Percentiles rank a stretch among this genome's conserved stretches.
phyloP scores from a whole-genome alignment of 352 stramenopile genomes.

The Chrysophaeum taylorii region DNA sequence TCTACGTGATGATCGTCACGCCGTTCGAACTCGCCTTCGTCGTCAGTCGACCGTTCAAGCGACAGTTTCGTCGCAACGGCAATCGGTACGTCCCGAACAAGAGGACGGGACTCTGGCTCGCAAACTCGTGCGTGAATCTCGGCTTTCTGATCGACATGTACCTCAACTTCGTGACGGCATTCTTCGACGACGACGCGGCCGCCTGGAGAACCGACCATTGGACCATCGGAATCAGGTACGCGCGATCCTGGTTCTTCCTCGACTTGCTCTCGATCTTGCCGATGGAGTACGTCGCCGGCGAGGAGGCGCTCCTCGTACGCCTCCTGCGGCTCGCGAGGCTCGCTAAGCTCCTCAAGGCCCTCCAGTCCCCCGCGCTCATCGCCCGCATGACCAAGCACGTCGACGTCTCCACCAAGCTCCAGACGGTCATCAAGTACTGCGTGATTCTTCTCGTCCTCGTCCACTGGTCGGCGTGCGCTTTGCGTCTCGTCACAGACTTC shows the following conservation, averaged over 20 bases:
- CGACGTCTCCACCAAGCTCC: not conserved
- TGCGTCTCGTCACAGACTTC: not conserved
- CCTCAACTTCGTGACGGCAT: not conserved
- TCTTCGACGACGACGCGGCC: not conserved
- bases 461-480: not conserved
- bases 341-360: not conserved
- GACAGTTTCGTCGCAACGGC: not conserved
- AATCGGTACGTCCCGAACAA: not conserved
- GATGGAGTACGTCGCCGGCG: not conserved
- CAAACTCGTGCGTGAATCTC: not conserved
- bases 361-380: not conserved
- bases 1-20: conserved; percentile 7
- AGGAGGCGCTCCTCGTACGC: not conserved
- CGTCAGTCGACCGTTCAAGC: not conserved
- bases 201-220: not conserved
- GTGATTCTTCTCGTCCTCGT: not conserved
- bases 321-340: not conserved
- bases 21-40: not conserved
- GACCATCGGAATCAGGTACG: not conserved
- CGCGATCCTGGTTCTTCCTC: not conserved
- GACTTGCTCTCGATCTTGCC: not conserved
- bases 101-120: not conserved
- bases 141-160: not conserved
- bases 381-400: not conserved
- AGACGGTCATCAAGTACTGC: conserved; percentile 3